Evolutionary conservation across 2,329 filamentous ascomycete genomes (phyloP).

Genomic region (Neofusicoccum parvum): DNA sequence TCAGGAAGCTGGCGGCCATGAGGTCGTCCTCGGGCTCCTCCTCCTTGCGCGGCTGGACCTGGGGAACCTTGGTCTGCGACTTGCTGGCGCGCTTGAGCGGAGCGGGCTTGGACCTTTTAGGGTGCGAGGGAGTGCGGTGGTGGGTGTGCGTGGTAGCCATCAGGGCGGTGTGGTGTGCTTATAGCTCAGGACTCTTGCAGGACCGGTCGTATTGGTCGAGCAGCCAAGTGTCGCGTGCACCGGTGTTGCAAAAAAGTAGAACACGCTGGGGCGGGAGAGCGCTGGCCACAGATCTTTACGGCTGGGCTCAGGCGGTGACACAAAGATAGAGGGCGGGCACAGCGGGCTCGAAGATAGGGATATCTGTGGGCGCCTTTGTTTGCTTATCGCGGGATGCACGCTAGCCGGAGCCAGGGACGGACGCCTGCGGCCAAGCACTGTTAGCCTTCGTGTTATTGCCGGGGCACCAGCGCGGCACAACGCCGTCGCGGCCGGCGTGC

Average conservation of each 20-base stretch:
- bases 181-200: slow-evolving; percentile 21
- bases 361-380: slow-evolving; percentile 18
- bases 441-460: slow-evolving; percentile 2
- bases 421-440: slow-evolving; percentile 2
- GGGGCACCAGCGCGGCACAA: not conserved
- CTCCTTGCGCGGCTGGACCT: slow-evolving; percentile 31
- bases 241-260: not conserved
- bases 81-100: slow-evolving; percentile 36
- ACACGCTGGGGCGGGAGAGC: not conserved
- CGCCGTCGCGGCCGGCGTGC: not conserved
- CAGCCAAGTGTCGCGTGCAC: slow-evolving; percentile 17
- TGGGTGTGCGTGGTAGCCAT: slow-evolving; percentile 35
- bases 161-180: slow-evolving; percentile 25
- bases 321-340: slow-evolving; percentile 4
- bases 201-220: slow-evolving; percentile 15
- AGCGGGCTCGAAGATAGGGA: slow-evolving; percentile 1
- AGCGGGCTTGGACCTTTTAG: slow-evolving; percentile 37
- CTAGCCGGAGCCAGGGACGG: slow-evolving; percentile 15
- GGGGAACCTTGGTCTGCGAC: slow-evolving; percentile 23
- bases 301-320: not conserved
- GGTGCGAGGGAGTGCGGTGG: slow-evolving; percentile 26
- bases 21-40: slow-evolving; percentile 48
- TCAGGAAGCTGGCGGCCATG: slow-evolving; percentile 55
- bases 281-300: not conserved
- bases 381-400: slow-evolving; percentile 19